Conservation (phyloP, 2,329 filamentous ascomycete genomes). For the Fusarium domesticum region DNA sequence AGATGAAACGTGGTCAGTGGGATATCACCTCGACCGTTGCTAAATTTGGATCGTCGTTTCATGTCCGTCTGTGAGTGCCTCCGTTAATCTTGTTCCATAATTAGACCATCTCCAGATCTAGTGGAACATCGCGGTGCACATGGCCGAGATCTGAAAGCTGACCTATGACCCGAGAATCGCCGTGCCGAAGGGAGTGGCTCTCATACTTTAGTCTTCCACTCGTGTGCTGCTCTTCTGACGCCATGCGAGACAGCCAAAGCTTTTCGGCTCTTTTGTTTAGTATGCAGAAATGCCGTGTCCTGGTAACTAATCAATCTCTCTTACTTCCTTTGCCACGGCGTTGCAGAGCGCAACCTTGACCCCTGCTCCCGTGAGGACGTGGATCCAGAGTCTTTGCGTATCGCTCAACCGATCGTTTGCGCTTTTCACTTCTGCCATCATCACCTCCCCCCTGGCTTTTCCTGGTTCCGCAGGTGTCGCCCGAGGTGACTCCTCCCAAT, state of each 20-base stretch:
- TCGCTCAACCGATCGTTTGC: constrained; percentile 93
- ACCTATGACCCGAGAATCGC: too few species aligned
- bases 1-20: constrained; percentile 21
- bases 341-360: constrained; percentile 80
- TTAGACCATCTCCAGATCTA: not conserved
- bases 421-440: constrained; percentile 79
- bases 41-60: constrained; percentile 23
- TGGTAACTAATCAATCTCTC: constrained; percentile 39
- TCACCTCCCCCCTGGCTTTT: constrained; percentile 55
- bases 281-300: constrained; percentile 11
- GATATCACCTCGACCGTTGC: constrained; percentile 19
- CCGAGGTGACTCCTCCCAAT: constrained; percentile 27
- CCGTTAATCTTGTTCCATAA: not conserved
- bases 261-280: constrained; percentile 1
- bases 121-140: not conserved
- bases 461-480: constrained; percentile 21
- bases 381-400: constrained; percentile 94
- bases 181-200: too few species aligned
- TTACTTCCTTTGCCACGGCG: constrained; percentile 54
- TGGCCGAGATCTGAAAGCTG: constrained; percentile 6
- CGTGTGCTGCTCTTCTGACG: not conserved
- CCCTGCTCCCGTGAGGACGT: constrained; percentile 82
- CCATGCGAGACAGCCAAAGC: not conserved
- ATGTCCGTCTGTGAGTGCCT: not conserved
- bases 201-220: too few species aligned